Conservation (phyloP, 768 basidiomycete species). For the Gautieria morchelliformis region DNA sequence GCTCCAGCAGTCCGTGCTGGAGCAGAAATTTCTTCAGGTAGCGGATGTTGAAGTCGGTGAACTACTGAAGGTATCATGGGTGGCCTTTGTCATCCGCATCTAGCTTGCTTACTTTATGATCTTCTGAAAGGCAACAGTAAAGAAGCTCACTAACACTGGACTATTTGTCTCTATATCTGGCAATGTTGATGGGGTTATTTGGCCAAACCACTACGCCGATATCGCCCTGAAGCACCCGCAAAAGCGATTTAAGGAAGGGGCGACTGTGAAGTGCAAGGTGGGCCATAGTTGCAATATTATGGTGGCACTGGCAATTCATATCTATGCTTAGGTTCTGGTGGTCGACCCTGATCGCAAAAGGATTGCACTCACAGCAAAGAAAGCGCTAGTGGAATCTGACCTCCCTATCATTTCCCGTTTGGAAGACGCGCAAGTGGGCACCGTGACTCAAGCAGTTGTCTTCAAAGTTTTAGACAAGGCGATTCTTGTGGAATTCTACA, state of each 20-base stretch:
- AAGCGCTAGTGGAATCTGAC: constrained; percentile 73
- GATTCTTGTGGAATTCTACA: constrained; percentile 84
- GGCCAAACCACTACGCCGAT: constrained; percentile 94
- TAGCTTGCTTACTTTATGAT: neutral
- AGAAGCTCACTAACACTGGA: constrained; percentile 68
- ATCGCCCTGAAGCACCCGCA: constrained; percentile 90
- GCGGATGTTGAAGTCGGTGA: constrained; percentile 80
- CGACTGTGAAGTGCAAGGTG: constrained; percentile 78
- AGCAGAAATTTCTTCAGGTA: constrained; percentile 79
- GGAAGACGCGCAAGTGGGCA: constrained; percentile 61
- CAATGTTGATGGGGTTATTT: constrained; percentile 84
- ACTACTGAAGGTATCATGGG: constrained; percentile 53
- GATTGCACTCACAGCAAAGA: constrained; percentile 84
- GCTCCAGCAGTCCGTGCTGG: constrained; percentile 70
- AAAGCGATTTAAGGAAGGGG: constrained; percentile 78
- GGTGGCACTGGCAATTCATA: constrained; percentile 2
- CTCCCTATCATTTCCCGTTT: constrained; percentile 57
- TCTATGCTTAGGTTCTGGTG: constrained; percentile 51
- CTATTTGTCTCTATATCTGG: constrained; percentile 83
- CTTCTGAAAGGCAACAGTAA: constrained; percentile 48
- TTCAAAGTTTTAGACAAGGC: constrained; percentile 75
- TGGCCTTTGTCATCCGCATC: neutral
- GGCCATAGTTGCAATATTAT: constrained; percentile 17
- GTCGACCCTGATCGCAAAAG: constrained; percentile 77
- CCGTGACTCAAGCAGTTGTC: constrained; percentile 72